These are phyloP conservation scores for Hymenoscyphus infarciens DNA, from an alignment of 2,329 filamentous ascomycete genomes.

Conservation along the genomic window DNA sequence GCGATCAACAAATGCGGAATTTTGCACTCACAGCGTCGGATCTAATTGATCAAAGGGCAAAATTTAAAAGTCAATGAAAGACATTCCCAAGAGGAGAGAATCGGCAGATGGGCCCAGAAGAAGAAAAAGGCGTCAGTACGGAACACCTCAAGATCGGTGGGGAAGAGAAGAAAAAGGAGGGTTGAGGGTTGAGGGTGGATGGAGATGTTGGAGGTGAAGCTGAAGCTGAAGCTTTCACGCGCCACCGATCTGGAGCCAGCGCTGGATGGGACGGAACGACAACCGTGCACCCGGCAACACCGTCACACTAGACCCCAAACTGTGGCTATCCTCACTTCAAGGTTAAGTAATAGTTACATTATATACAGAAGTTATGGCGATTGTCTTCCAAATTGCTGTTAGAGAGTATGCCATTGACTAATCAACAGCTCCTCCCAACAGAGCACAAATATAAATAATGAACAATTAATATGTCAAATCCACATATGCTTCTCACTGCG, in stretches of 20 bases:
- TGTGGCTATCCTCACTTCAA: too few relatives aligned
- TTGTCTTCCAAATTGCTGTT: neutral
- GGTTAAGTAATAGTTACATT: too few relatives aligned
- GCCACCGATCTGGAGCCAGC: too few relatives aligned
- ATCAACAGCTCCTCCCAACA: neutral
- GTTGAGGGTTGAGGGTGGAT: too few relatives aligned
- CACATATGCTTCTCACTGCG: neutral
- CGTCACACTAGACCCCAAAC: too few relatives aligned
- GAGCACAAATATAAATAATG: neutral
- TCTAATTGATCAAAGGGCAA: conserved; percentile 4
- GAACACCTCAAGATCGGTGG: too few relatives aligned
- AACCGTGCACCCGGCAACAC: too few relatives aligned
- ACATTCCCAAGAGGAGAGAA: neutral
- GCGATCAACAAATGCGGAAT: conserved; percentile 5
- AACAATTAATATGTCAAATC: neutral
- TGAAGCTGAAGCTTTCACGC: neutral
- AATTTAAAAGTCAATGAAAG: neutral
- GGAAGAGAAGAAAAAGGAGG: neutral
- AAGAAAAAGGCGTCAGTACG: neutral
- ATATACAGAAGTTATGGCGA: too few relatives aligned
- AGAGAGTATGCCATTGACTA: neutral
- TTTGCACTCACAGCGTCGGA: conserved; percentile 8
- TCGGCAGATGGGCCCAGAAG: neutral
- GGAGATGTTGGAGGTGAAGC: neutral
- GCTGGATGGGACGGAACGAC: too few relatives aligned